Evolutionary conservation across 148 eudicot species (phyloP).

Genomic region (Cornus florida): DNA sequence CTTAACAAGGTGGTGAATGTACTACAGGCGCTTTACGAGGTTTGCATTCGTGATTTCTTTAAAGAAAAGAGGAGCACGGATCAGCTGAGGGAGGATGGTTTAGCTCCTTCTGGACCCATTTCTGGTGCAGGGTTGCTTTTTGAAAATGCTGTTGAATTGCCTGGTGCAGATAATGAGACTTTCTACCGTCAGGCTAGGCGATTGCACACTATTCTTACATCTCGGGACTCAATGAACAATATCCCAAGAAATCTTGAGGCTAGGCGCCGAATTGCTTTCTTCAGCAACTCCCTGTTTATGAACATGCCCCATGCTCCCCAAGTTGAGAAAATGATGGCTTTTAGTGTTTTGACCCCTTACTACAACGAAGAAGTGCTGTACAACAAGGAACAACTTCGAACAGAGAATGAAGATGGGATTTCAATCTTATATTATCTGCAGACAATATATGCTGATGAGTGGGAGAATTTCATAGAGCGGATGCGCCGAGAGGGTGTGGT

Average conservation of each 20-base stretch:
- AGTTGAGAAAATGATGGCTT: constrained; percentile 93
- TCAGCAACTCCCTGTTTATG: constrained; percentile 95
- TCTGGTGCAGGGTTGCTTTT: constrained; percentile 58
- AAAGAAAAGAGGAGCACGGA: constrained; percentile 50
- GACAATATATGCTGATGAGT: constrained; percentile 85
- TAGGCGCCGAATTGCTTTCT: constrained; percentile 85
- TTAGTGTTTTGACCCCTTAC: constrained; percentile 94
- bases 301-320: constrained; percentile 99
- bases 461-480: constrained; percentile 81
- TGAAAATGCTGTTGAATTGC: constrained; percentile 77
- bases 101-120: constrained; percentile 55
- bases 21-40: constrained; percentile 83
- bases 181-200: constrained; percentile 84
- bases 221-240: constrained; percentile 83
- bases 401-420: constrained; percentile 93
- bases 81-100: constrained; percentile 74
- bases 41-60: constrained; percentile 65
- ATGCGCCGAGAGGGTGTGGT: constrained; percentile 74
- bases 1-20: constrained; percentile 65
- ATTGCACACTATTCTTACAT: constrained; percentile 73
- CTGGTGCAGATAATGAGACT: constrained; percentile 46
- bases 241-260: constrained; percentile 90
- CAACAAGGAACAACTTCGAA: constrained; percentile 78
- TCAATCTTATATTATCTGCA: constrained; percentile 85
- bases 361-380: constrained; percentile 85